A percentile compares a stretch with the other conserved stretches of the same genome.
Evolutionary conservation across 2,329 filamentous ascomycete species (phyloP).

Genomic region (Colletotrichum falcatum): DNA sequence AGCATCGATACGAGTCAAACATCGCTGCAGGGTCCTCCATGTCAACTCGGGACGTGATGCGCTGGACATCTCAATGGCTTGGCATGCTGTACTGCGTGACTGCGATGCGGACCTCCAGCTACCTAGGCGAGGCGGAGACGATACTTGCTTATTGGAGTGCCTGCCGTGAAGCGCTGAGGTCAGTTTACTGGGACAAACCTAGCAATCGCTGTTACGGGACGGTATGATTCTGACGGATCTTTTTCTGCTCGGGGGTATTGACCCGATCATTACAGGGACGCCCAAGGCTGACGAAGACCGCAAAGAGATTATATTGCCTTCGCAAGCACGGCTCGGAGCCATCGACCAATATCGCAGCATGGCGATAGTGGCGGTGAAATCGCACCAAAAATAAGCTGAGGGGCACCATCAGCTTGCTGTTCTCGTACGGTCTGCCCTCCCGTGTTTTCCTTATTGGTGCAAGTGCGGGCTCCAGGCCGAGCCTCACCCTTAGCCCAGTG

Average conservation of each 20-base stretch:
- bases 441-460: neutral
- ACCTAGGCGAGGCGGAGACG: conserved; percentile 9
- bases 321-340: conserved; percentile 17
- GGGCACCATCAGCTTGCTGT: neutral
- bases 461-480: neutral
- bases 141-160: conserved; percentile 15
- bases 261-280: neutral
- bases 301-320: conserved; percentile 1
- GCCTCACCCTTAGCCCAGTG: neutral
- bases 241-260: neutral
- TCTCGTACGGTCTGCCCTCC: neutral
- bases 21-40: conserved; percentile 32
- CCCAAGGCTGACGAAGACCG: conserved; percentile 13
- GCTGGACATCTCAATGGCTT: conserved; percentile 2
- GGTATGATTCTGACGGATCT: neutral
- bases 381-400: neutral
- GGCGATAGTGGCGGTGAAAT: conserved; percentile 5
- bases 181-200: conserved; percentile 17
- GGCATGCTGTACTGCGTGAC: conserved; percentile 27
- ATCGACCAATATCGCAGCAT: neutral
- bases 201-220: neutral
- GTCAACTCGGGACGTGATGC: conserved; percentile 22
- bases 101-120: conserved; percentile 5
- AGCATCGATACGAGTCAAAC: conserved; percentile 28
- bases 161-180: conserved; percentile 1